A percentile compares a stretch with the other conserved stretches of the same genome.
These are phyloP conservation scores for Sergeia podlipaevii DNA, from an alignment of 208 protist genomes.

Conservation along the genomic window DNA sequence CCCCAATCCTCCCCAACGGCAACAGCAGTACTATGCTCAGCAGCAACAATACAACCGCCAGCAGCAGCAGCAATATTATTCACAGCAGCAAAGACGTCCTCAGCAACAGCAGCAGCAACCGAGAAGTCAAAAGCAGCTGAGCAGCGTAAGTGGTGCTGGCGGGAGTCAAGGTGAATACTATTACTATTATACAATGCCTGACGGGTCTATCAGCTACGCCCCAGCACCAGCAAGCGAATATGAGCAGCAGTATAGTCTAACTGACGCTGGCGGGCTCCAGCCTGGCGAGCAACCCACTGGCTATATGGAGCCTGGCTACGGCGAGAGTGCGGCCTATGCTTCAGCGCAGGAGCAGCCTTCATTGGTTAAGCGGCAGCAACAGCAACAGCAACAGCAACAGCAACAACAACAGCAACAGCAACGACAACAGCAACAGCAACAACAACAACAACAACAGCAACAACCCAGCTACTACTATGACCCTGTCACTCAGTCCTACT, in stretches of 20 bases:
- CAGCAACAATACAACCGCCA: not conserved
- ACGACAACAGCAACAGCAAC: constrained; percentile 13
- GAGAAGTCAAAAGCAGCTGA: not conserved
- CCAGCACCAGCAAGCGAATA: not conserved
- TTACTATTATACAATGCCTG: constrained; percentile 26
- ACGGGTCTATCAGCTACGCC: constrained; percentile 19
- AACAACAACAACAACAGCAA: not conserved
- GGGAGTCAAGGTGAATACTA: constrained; percentile 7
- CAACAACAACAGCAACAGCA: constrained; percentile 10
- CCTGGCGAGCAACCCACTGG: constrained; percentile 6
- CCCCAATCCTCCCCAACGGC: too few species aligned
- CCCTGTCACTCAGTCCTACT: not conserved
- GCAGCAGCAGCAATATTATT: constrained; percentile 3
- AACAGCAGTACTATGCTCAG: not conserved
- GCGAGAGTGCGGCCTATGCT: constrained; percentile 1
- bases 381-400: not conserved
- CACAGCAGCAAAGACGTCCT: not conserved
- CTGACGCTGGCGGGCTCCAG: not conserved
- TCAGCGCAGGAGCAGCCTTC: not conserved
- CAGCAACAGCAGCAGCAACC: constrained; percentile 1
- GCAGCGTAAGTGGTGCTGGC: constrained; percentile 7
- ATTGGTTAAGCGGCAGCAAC: constrained; percentile 1
- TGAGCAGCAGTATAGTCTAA: constrained; percentile 14
- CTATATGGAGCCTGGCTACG: constrained; percentile 7
- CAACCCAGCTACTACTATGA: not conserved